Conservation (phyloP, 176 grass and related monocot genomes). For the Avena insularis region DNA sequence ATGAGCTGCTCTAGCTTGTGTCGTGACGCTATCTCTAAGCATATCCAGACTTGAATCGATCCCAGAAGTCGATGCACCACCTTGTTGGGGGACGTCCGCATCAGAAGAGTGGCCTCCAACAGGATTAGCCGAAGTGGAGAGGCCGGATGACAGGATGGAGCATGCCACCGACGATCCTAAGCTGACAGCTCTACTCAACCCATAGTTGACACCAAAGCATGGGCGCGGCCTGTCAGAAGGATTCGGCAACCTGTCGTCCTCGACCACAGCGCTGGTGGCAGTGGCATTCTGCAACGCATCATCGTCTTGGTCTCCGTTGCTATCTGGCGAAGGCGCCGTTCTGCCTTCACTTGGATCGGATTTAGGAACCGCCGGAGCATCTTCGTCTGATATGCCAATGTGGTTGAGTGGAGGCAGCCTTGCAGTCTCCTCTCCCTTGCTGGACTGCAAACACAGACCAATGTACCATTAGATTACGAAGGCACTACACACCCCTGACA, state of each 20-base stretch:
- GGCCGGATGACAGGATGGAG: constrained; percentile 63
- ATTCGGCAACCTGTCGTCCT: constrained; percentile 36
- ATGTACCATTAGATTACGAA: constrained; percentile 27
- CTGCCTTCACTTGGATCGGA: constrained; percentile 45
- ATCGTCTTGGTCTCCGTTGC: constrained; percentile 50
- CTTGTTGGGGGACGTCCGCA: constrained; percentile 40
- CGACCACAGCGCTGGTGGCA: constrained; percentile 29
- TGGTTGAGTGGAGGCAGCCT: constrained; percentile 19
- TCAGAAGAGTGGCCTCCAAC: constrained; percentile 43
- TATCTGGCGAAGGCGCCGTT: constrained; percentile 39
- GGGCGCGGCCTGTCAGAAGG: constrained; percentile 45
- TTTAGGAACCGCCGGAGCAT: constrained; percentile 38
- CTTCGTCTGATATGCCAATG: constrained; percentile 41
- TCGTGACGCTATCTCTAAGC: constrained; percentile 53
- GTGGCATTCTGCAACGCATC: constrained; percentile 44
- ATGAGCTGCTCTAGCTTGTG: constrained; percentile 56
- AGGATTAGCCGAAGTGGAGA: constrained; percentile 56
- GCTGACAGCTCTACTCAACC: constrained; percentile 84
- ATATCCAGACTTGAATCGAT: constrained; percentile 61
- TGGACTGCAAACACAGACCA: constrained; percentile 43
- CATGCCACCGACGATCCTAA: constrained; percentile 75
- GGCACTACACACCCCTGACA: not conserved
- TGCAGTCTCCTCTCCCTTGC: constrained; percentile 40
- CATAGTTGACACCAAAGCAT: constrained; percentile 70
- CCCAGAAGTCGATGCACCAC: constrained; percentile 27